These are phyloP conservation scores for Capsicum rhomboideum DNA, from an alignment of 257 asterid species.

Conservation along the genomic window DNA sequence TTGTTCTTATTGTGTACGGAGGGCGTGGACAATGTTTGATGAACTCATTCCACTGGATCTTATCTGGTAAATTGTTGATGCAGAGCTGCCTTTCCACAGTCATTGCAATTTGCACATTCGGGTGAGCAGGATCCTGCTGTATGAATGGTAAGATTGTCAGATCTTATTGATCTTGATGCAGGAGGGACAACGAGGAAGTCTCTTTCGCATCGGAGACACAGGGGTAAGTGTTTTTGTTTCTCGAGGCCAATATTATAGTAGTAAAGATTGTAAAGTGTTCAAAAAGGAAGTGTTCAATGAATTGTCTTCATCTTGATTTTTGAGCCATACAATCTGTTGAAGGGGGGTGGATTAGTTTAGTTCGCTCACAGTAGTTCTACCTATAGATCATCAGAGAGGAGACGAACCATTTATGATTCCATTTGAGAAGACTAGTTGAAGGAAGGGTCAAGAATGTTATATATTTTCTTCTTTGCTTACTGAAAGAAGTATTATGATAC, in stretches of 20 bases:
- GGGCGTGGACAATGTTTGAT: too few species aligned
- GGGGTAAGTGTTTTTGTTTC: constrained; percentile 36
- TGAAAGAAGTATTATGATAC: neutral
- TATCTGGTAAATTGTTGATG: neutral
- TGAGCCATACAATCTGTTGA: neutral
- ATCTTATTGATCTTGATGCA: constrained; percentile 3
- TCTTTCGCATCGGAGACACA: constrained; percentile 31
- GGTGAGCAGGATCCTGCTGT: neutral
- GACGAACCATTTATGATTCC: too few species aligned
- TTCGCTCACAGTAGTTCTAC: too few species aligned
- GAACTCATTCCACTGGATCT: neutral
- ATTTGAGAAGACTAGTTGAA: too few species aligned
- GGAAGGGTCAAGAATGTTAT: too few species aligned
- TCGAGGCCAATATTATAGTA: neutral
- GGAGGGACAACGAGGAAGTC: constrained; percentile 48
- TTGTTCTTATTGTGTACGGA: too few species aligned
- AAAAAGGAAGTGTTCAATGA: neutral
- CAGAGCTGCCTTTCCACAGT: neutral
- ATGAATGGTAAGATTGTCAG: neutral
- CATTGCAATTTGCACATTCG: neutral
- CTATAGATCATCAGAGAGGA: too few species aligned
- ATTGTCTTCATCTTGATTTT: neutral
- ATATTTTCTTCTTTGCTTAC: neutral
- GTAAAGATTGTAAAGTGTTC: neutral
- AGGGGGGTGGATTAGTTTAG: too few species aligned